Conservation (phyloP, 2,329 filamentous ascomycete species). For the Neonectria ditissima region DNA sequence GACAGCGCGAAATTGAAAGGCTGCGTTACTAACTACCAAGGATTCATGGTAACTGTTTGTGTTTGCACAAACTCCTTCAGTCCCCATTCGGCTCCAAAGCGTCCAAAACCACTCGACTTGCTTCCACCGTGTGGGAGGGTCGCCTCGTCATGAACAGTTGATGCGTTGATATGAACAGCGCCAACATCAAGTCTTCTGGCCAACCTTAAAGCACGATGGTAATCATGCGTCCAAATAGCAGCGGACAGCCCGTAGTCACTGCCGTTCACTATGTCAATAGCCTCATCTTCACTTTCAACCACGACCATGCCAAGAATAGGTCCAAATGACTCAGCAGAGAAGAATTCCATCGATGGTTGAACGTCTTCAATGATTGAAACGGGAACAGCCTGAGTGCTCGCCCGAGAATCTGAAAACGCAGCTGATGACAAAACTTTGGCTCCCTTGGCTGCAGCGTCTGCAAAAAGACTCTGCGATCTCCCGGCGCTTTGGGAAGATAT, state of each 20-base stretch:
- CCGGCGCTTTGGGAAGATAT: background rate
- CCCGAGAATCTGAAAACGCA: background rate
- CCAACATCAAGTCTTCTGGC: background rate
- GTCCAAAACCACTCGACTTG: background rate
- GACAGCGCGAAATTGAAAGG: no score
- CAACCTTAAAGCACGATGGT: background rate
- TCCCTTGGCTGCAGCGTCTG: background rate
- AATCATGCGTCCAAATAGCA: background rate
- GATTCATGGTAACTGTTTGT: background rate
- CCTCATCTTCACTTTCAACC: background rate
- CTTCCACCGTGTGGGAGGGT: background rate
- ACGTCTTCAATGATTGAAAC: background rate
- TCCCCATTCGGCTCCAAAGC: constrained; percentile 1
- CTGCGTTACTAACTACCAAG: background rate
- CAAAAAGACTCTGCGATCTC: background rate
- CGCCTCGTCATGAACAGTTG: background rate
- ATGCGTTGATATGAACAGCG: constrained; percentile 1
- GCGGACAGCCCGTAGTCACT: background rate
- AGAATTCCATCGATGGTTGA: background rate
- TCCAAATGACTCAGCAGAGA: background rate
- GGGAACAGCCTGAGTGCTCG: background rate
- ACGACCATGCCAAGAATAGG: background rate
- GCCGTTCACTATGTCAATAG: background rate
- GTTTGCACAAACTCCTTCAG: background rate
- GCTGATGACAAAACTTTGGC: background rate